Evolutionary conservation across 2,329 filamentous ascomycete genomes (phyloP), one percentile per base, ranked within the genome.

Genomic region (Saccharata proteae): DNA sequence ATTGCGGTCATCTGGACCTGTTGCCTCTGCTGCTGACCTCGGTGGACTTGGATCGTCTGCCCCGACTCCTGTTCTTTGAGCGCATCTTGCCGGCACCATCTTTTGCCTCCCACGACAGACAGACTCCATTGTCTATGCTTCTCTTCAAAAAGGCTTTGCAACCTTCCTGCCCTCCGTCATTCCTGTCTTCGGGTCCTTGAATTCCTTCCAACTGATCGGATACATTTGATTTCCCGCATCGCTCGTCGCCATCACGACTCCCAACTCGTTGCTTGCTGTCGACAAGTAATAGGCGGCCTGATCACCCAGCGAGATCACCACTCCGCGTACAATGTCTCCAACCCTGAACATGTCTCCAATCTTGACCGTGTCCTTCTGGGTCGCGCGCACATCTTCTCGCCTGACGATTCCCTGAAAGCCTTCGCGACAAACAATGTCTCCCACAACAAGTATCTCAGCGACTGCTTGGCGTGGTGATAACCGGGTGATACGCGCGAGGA

Each of bases 201-300:
- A 93, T 59, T 96, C 88, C 62, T 79, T 92, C 90, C 90, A 98
- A 57, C 78, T 92, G 34, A 93, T 71, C 2, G 90, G 88, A 47
- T 80, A 80, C 85, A 96, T 93, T 45, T 80, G 72, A 57, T 92
- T 88, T 1, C 86, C 86, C 3, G 71, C 72, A 52, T 93, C 84
- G 51, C 84, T 92, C 44, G 73, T 78, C 7, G 88, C 90, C 75
- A 96, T 82, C 22, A 98, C 81, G 36, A 96, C 88, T 3, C 90
- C 90, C 23, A 93, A 66, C 52, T 93, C 81, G 56, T 98, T 96
- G 43, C 74, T 74, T 16, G 85, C 84, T 2, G 90, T 98, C 16
- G 78, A 81, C n/a, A 93, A 69, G 55, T 94, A 98, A 55, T 96
- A 98, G 47, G 83, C 93, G 30, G 80, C 76, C 60, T 96, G 86